Evolutionary conservation across 129 eudicot genomes (phyloP), one percentile per base, ranked within the genome.

Genomic region (Centrapalus pauciflorus): DNA sequence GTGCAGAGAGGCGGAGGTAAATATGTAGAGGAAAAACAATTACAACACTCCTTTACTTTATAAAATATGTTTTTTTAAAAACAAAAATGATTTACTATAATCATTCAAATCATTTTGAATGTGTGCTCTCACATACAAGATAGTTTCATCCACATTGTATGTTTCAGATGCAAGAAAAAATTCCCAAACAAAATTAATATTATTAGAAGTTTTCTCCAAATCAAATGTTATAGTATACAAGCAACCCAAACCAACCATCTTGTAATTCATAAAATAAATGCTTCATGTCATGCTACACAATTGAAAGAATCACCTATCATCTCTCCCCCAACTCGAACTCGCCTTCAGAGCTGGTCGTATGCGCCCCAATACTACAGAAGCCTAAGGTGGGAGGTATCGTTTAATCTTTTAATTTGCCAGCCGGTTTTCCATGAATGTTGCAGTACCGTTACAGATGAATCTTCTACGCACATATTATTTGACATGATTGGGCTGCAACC

Each of bases 391-490:
- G 96, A 70, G 27, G 93, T 86, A 76, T 93, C 99, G 10, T 93
- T 93, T 73, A 86, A 50, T 75, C 95, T 74, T 84, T 88, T 93
- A 23, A 93, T 84, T 81, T 84, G 95, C 98, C 99, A 92, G 7
- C 96, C 98, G 2, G 64, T 73, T 81, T 79, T 92, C 95, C 91
- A 88, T 1, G 95, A 83, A 83, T 88, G 98, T 54, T 88, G 98
- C 33, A 92, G 63, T 28, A 92, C 91, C 5, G 98, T 92, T 37
- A 92, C 83, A 0, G 98, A 92, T 28, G 98, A 92, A 76, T 92
- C 98, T 14, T 92, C 98, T 25, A 93, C 58, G 82, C 95, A 93
- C 19, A 93, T 77, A 78, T 86, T 93, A 67, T 76, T 76, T 21
- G 77, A 80, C 92, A 83, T 88, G 33, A 70, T 64, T 1, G 96